Base-by-base conservation (phyloP, 2,329 filamentous ascomycete genomes). In the Elsinoe fawcettii region DNA sequence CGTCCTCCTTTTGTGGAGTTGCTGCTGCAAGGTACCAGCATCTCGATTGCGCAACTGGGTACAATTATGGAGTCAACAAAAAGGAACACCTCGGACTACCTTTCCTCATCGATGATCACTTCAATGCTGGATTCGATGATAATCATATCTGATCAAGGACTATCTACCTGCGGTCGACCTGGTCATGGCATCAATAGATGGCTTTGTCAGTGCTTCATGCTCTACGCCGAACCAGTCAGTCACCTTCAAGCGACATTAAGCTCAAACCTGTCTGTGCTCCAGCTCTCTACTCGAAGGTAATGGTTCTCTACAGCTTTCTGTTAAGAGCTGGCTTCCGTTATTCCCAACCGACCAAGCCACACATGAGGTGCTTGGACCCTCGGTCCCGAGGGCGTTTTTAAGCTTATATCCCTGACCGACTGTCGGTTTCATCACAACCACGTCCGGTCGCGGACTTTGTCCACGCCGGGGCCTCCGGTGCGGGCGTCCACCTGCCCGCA, bases 191-290 rank as follows among this genome's bases (percentile, higher is more conserved):
- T 51, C n/a, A 18, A n/a, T 16, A 23, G 7, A 37, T 37, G 34
- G 34, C 5, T 6, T 37, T 14, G 20, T 46, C 41, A 46, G n/a
- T 46, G 41, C 41, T 25, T 46, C 41, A 27, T 46, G 41, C 2
- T 25, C 9, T 51, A 20, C 27, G 46, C 46, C 46, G 16, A 34
- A 34, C 46, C 46, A 20, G 25, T 30, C 46, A 32, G 9, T 32
- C 7, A 18, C 46, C 16, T 23, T 34, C 25, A 53, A 39, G 18
- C 49, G 49, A 53, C 32, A 11, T 39, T 32, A 25, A 53, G 49
- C 34, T 39, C 49, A 53, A 53, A 53, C 49, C 30, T 5, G 49
- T 53, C 49, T 53, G 49, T 53, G 49, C 49, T 53, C 11, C 25
- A 51, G 46, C 46, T 22, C 16, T 14, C 27, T 34, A 46, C 41